Conservation (phyloP, 306 rosid genomes). For the Medicago arabica region DNA sequence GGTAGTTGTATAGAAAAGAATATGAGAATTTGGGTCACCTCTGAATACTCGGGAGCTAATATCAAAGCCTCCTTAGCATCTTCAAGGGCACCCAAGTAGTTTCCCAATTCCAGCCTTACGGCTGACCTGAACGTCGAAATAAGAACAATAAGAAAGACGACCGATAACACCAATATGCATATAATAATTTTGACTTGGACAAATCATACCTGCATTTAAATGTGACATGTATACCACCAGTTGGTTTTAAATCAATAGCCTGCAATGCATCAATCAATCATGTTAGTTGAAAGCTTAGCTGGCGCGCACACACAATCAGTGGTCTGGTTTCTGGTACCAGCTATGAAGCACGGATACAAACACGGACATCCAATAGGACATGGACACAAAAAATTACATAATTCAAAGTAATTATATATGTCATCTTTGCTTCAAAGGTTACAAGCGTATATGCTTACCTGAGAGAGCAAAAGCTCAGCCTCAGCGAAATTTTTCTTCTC, state of each 20-base stretch:
- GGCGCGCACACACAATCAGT: no score
- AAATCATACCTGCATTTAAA: constrained; percentile 69
- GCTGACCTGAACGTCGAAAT: constrained; percentile 60
- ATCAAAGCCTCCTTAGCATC: constrained; percentile 74
- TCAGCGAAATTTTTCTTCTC: constrained; percentile 53
- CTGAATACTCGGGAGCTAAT: constrained; percentile 64
- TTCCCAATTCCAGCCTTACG: constrained; percentile 70
- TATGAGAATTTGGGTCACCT: constrained; percentile 56
- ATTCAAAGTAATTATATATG: background rate
- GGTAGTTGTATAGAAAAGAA: background rate
- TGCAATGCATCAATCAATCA: constrained; percentile 48
- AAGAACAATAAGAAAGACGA: no score
- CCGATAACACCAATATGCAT: background rate
- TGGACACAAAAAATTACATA: no score
- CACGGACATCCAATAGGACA: no score
- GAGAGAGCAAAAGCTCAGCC: constrained; percentile 76
- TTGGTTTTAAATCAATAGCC: constrained; percentile 77
- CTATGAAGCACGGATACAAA: background rate
- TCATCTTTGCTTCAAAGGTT: no score
- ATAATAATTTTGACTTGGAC: background rate
- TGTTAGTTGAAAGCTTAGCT: constrained; percentile 7
- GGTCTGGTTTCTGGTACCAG: no score
- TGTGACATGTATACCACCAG: constrained; percentile 71
- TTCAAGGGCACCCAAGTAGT: constrained; percentile 71
- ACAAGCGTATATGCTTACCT: no score